A percentile compares a stretch with the other conserved stretches of the same genome.
These are phyloP conservation scores for Butyriboletus loyo DNA, from an alignment of 768 basidiomycete species.

Conservation along the genomic window DNA sequence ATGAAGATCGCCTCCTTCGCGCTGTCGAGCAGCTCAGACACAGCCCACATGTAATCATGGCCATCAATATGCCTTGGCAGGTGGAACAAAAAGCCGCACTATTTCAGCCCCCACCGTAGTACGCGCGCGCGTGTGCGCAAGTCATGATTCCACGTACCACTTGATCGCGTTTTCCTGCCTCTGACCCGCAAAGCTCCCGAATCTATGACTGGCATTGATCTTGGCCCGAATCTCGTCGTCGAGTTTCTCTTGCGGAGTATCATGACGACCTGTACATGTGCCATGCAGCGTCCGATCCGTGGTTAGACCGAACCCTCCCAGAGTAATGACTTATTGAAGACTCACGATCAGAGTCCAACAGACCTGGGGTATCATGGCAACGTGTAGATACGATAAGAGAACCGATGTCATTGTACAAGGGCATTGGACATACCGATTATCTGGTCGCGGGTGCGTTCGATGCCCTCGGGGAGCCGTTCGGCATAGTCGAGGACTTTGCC, in stretches of 20 bases:
- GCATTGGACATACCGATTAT: slow-evolving; percentile 31
- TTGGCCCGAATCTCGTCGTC: slow-evolving; percentile 68
- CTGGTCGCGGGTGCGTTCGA: slow-evolving; percentile 36
- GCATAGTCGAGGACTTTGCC: slow-evolving; percentile 36
- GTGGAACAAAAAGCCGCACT: neutral
- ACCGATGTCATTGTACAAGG: neutral
- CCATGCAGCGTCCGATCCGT: neutral
- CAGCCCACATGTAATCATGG: slow-evolving; percentile 95
- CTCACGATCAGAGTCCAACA: slow-evolving; percentile 36
- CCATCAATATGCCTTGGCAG: slow-evolving; percentile 79
- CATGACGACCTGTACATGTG: slow-evolving; percentile 53
- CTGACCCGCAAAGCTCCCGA: slow-evolving; percentile 77
- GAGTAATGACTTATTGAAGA: neutral
- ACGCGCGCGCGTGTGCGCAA: neutral
- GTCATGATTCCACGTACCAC: slow-evolving; percentile 48
- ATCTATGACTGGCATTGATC: slow-evolving; percentile 81
- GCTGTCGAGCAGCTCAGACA: slow-evolving; percentile 84
- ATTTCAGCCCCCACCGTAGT: neutral
- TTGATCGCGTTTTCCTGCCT: slow-evolving; percentile 73
- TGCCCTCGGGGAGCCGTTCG: slow-evolving; percentile 37
- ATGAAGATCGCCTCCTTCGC: slow-evolving; percentile 88
- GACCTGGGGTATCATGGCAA: slow-evolving; percentile 22
- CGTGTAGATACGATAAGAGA: neutral
- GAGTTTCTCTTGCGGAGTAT: slow-evolving; percentile 67
- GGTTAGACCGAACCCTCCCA: neutral